Base-by-base conservation (phyloP, 352 stramenopile genomes). In the Phytophthora hybrid region DNA sequence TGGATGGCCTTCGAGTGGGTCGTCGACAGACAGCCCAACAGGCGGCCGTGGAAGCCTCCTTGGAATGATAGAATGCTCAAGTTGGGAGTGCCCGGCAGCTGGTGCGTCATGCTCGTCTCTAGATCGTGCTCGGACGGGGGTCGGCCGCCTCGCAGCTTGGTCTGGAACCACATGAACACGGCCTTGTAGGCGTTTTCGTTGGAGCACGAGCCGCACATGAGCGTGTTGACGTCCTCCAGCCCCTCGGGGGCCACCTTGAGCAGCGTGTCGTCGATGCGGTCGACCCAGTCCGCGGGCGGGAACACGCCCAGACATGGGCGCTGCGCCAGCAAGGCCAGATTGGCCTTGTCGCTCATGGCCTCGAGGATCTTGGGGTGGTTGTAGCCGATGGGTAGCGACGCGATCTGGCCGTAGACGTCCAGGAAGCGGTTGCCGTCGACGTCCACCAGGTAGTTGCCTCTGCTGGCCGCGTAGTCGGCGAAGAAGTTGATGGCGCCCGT, bases 161-260 rank as follows among this genome's bases (percentile, higher is more conserved):
- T 94, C 71, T 92, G 87, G 66, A 94, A 92, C 89, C 89, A 96
- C 59, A 96, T 94, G 71, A 96, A 96, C n/a, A 91, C 89, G 16
- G 87, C 86, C 61, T 96, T 96, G 81, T 92, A 96, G 9, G 89
- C 89, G 63, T 94, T 96, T 56, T 96, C 89, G 59, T 96, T 96
- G 34, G 89, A 91, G 77, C 89, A 96, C 51, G 89, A 96, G 67
- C 89, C 89, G 61, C 89, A 96, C 89, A 96, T 96, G 68, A 94
- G 86, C 66, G 89, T 96, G 72, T 93, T 92, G 64, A 94, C 82
- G 54, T 95, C 87, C 3, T 76, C 76, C 31, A 93, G 73, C 7
- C 87, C 87, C 1, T 66, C 49, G 0, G 88, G 89, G 9, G 81
- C 78, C 26, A 94, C 82, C 63, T 87, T 86, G 26, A 79, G 68